Evolutionary conservation across 2,329 filamentous ascomycete species (phyloP).

Genomic region (Cercospora janseana): DNA sequence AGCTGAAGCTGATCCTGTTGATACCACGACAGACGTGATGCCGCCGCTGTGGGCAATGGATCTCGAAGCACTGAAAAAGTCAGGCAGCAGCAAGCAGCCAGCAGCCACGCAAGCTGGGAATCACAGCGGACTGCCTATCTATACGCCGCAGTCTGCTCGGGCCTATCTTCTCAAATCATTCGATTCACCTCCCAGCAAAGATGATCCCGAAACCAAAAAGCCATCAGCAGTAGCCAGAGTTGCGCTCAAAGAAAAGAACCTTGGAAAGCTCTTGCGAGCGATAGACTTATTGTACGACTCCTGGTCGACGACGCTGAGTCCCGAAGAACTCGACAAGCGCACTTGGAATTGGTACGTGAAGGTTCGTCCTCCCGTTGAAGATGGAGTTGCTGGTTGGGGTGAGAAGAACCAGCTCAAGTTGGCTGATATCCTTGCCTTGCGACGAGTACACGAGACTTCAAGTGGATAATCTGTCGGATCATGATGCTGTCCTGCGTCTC

Average conservation of each 20-base stretch:
- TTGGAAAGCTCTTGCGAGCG: slow-evolving; percentile 67
- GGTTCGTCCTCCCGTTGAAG: slow-evolving; percentile 72
- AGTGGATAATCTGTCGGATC: neutral
- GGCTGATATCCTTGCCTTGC: slow-evolving; percentile 62
- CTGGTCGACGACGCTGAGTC: slow-evolving; percentile 64
- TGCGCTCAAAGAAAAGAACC: slow-evolving; percentile 65
- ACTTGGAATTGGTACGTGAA: slow-evolving; percentile 81
- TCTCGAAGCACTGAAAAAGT: slow-evolving; percentile 54
- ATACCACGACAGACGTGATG: slow-evolving; percentile 38
- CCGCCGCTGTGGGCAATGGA: slow-evolving; percentile 60
- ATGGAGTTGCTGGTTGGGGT: slow-evolving; percentile 76
- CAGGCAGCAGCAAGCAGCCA: slow-evolving; percentile 30
- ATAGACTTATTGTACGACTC: slow-evolving; percentile 70
- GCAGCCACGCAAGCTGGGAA: slow-evolving; percentile 29
- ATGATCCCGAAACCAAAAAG: slow-evolving; percentile 46
- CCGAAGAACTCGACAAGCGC: slow-evolving; percentile 67
- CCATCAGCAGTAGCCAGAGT: slow-evolving; percentile 53
- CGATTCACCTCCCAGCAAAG: slow-evolving; percentile 44
- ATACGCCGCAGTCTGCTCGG: slow-evolving; percentile 68
- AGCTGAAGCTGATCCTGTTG: slow-evolving; percentile 4
- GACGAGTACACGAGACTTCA: slow-evolving; percentile 39
- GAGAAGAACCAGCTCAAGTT: slow-evolving; percentile 71
- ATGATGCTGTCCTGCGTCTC: neutral
- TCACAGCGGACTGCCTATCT: slow-evolving; percentile 63
- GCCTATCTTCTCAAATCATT: slow-evolving; percentile 61